Conservation (phyloP, 768 basidiomycete genomes). For the Piloderma croceum region DNA sequence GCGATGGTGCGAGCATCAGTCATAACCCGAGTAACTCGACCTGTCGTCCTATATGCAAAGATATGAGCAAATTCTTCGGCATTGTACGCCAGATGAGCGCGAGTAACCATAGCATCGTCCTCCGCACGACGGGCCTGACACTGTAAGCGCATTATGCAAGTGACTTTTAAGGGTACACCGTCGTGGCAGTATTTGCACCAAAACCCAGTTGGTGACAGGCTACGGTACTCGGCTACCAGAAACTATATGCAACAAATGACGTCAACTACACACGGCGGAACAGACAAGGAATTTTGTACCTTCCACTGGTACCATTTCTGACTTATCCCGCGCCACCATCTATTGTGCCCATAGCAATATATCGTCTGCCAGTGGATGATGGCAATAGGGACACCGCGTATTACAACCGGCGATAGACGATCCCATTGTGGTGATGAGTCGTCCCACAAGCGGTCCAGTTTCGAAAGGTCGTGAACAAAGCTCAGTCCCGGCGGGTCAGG, state of each 20-base stretch:
- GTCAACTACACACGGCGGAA: too few relatives aligned
- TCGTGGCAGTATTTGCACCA: too few relatives aligned
- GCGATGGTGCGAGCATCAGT: constrained; percentile 10
- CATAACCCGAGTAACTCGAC: constrained; percentile 7
- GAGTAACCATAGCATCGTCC: too few relatives aligned
- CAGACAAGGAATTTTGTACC: too few relatives aligned
- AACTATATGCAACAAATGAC: too few relatives aligned
- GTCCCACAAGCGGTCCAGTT: constrained; percentile 24
- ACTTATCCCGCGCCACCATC: constrained; percentile 23
- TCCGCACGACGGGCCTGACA: too few relatives aligned
- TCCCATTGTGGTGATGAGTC: constrained; percentile 18
- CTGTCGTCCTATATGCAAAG: constrained; percentile 17
- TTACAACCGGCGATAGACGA: constrained; percentile 14
- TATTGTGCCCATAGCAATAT: constrained; percentile 15
- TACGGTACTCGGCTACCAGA: too few relatives aligned
- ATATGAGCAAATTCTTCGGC: constrained; percentile 8
- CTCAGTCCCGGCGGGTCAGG: constrained; percentile 19
- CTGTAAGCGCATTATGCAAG: too few relatives aligned
- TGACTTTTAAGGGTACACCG: too few relatives aligned
- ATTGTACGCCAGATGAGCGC: too few relatives aligned
- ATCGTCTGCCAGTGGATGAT: constrained; percentile 19
- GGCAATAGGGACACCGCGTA: constrained; percentile 18
- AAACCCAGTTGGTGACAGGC: too few relatives aligned
- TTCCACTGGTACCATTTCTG: constrained; percentile 21
- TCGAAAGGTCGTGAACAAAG: constrained; percentile 16